Conservation (phyloP, 495 filamentous ascomycete genomes). For the Penicillium simplicissimum region DNA sequence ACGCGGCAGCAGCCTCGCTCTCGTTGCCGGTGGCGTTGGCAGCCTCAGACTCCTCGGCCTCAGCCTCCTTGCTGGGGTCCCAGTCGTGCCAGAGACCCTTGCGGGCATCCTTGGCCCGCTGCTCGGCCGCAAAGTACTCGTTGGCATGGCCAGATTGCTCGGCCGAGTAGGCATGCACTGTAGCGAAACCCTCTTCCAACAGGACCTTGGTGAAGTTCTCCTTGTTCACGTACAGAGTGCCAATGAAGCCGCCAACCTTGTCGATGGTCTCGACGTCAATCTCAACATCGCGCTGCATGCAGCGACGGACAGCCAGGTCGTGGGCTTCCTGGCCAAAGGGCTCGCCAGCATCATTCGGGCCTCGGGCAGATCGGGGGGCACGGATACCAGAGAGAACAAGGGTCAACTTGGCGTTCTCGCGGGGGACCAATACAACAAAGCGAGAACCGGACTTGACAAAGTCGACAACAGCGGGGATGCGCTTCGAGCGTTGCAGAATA, state of each 20-base stretch:
- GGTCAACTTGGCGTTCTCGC: conserved; percentile 91
- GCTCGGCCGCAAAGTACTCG: conserved; percentile 85
- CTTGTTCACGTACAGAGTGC: conserved; percentile 87
- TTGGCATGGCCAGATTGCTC: conserved; percentile 88
- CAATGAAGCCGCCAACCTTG: conserved; percentile 96
- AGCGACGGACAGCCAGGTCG: conserved; percentile 81
- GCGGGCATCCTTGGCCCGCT: conserved; percentile 79
- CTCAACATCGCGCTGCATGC: conserved; percentile 94
- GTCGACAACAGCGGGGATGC: conserved; percentile 92
- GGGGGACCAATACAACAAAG: conserved; percentile 89
- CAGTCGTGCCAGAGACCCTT: conserved; percentile 93
- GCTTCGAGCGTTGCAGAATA: conserved; percentile 82
- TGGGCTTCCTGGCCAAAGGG: conserved; percentile 95
- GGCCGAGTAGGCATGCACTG: conserved; percentile 90
- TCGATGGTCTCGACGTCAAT: conserved; percentile 94
- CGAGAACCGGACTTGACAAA: conserved; percentile 95
- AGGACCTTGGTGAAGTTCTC: conserved; percentile 95
- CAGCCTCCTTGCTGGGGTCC: conserved; percentile 77
- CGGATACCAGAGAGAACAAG: conserved; percentile 94
- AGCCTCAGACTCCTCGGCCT: conserved; percentile 50
- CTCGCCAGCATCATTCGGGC: conserved; percentile 77
- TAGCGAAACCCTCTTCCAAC: conserved; percentile 89
- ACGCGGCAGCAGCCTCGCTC: conserved; percentile 38
- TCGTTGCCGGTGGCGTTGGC: conserved; percentile 52
- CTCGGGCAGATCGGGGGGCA: conserved; percentile 84